Evolutionary conservation across 176 grass and related monocot species (phyloP).

Genomic region (Avena insularis): DNA sequence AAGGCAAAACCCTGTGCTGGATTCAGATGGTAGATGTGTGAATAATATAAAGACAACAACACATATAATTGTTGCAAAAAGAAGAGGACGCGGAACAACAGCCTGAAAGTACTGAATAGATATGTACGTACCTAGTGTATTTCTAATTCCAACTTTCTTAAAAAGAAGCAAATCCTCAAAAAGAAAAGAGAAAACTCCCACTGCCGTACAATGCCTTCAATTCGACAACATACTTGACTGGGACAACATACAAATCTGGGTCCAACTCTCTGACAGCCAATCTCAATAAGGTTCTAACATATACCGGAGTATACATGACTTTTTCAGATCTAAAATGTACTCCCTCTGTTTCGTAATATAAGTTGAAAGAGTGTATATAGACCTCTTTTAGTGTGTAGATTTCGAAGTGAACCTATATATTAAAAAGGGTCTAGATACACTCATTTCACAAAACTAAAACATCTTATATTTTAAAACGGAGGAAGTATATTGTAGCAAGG

Average conservation of each 20-base stretch:
- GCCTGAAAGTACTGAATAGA: constrained; percentile 90
- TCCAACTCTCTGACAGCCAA: constrained; percentile 75
- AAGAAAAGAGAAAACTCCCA: constrained; percentile 25
- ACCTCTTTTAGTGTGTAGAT: too few relatives aligned
- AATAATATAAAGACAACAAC: background rate
- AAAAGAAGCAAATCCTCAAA: too few relatives aligned
- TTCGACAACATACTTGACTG: constrained; percentile 90
- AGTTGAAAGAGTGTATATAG: too few relatives aligned
- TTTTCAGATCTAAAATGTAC: constrained; percentile 40
- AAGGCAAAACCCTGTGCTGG: constrained; percentile 52
- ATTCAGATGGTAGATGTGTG: too few relatives aligned
- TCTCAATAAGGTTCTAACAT: constrained; percentile 77
- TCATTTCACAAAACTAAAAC: too few relatives aligned
- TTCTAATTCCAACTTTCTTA: constrained; percentile 35
- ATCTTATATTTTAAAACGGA: too few relatives aligned
- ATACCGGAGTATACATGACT: constrained; percentile 79
- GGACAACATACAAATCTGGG: constrained; percentile 93
- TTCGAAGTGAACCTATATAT: too few relatives aligned
- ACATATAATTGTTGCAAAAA: constrained; percentile 76
- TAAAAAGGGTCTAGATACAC: too few relatives aligned
- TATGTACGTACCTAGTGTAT: constrained; percentile 85
- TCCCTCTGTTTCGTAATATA: too few relatives aligned
- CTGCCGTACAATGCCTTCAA: constrained; percentile 72
- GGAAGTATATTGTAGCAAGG: too few relatives aligned
- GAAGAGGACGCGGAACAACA: constrained; percentile 81